Base-by-base conservation (phyloP, 495 filamentous ascomycete species). In the Aspergillus bertholletiae region DNA sequence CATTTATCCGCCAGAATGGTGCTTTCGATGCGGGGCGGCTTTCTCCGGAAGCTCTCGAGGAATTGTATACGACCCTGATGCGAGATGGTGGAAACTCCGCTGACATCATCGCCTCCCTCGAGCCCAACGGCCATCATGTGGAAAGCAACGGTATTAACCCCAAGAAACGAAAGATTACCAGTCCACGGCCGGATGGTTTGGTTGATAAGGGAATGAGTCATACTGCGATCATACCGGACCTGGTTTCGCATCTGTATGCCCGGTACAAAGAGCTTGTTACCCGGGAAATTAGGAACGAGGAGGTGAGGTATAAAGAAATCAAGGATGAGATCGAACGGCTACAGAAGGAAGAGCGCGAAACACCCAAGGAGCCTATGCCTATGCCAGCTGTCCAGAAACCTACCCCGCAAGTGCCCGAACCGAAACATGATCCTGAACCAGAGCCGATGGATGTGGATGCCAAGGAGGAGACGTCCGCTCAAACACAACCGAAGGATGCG, bases 11-110 rank as follows among this genome's bases (percentile, higher is more conserved):
- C 62, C 74, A 86, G 55, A 81, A 81, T 64, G 78, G 80, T 43
- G 78, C 78, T 5, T 93, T 86, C 69, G 84, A 96, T 74, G 77
- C 79, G 47, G 78, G 79, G 55, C 84, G 90, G 47, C 73, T 98
- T 62, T 86, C 76, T 43, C 86, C 90, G 5, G 89, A 95, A 66
- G 80, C 89, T 15, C 73, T 98, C 49, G 83, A 87, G 59, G 81
- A 88, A 48, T 79, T 89, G 45, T 96, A 92, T 68, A 72, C 88
- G 63, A 81, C 81, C 18, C 71, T 94, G 28, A 64, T 97, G 61
- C 83, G 83, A 54, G 88, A 96, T 64, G 89, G 93, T 56, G 75
- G 84, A 4, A 72, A 71, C 40, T 57, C 63, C 8, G 51, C 66
- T 1, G 46, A 48, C n/a, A 34, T 49, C 15, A 27, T 40, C 32